Percentiles rank a stretch among this genome's conserved stretches.
Conservation (phyloP, 257 asterid genomes). For the Avicennia marina region DNA sequence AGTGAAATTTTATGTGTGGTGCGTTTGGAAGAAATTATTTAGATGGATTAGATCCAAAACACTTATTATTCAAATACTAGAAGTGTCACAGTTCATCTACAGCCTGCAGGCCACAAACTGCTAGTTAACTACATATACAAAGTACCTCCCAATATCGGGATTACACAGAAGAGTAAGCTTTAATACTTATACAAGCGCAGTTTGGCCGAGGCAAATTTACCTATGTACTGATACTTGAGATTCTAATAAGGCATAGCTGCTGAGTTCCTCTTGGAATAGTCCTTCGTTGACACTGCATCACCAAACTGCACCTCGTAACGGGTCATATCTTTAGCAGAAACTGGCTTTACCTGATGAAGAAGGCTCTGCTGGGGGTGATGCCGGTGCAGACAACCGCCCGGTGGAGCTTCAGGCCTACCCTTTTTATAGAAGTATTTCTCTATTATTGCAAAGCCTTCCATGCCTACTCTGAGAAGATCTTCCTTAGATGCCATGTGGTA, state of each 20-base stretch:
- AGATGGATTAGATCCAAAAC: no score
- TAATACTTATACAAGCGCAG: background rate
- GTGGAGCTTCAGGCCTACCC: background rate
- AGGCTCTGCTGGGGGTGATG: conserved; percentile 20
- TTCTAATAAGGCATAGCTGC: conserved; percentile 24
- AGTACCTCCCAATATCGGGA: background rate
- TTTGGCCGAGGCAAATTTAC: background rate
- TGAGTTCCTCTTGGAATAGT: conserved; percentile 24
- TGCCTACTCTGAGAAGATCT: conserved; percentile 35
- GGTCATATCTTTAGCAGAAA: conserved; percentile 15
- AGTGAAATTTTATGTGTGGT: background rate
- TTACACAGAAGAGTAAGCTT: background rate
- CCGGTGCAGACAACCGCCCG: conserved; percentile 15
- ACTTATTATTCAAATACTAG: conserved; percentile 7
- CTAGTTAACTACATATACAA: background rate
- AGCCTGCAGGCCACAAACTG: background rate
- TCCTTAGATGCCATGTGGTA: conserved; percentile 32
- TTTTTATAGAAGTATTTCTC: conserved; percentile 21
- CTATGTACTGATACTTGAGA: background rate
- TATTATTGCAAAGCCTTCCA: conserved; percentile 32
- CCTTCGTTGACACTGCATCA: conserved; percentile 15
- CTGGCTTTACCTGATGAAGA: conserved; percentile 20
- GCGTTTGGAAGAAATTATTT: no score
- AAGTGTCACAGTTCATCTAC: conserved; percentile 6
- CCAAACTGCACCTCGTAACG: conserved; percentile 22